phyloP scores from a whole-genome alignment of 306 rosid species.

The Rubus parviflorus region DNA sequence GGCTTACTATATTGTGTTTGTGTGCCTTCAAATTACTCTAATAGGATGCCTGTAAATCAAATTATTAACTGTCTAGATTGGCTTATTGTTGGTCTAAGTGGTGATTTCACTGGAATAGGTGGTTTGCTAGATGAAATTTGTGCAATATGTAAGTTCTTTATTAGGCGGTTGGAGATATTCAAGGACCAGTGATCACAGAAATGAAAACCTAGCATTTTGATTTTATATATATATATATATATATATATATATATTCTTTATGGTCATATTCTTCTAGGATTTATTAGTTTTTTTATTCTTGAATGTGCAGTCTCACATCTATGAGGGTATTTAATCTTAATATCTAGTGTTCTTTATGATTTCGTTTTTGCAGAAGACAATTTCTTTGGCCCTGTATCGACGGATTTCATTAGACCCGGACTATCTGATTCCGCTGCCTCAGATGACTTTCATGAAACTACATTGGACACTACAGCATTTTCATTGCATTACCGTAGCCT shows the following conservation, averaged over 20 bases:
- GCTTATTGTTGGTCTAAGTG: background rate
- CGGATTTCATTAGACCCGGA: slow-evolving; percentile 73
- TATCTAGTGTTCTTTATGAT: background rate
- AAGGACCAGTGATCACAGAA: background rate
- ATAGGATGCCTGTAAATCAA: background rate
- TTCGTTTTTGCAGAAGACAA: slow-evolving; percentile 54
- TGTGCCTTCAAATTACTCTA: background rate
- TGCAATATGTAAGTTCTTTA: background rate
- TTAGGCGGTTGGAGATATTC: background rate
- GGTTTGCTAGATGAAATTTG: background rate
- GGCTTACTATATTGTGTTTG: background rate
- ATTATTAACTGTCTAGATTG: background rate
- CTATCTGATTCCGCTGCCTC: slow-evolving; percentile 72
- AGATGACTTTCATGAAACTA: slow-evolving; percentile 58
- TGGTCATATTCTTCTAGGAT: background rate
- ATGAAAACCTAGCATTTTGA: background rate
- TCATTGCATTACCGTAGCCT: slow-evolving; percentile 91
- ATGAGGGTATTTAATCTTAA: background rate
- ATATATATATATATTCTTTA: background rate
- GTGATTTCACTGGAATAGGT: background rate
- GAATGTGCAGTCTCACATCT: background rate
- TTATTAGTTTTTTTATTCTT: background rate
- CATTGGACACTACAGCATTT: slow-evolving; percentile 90
- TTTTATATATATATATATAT: background rate
- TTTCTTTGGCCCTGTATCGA: slow-evolving; percentile 80